Evolutionary conservation across 2,329 filamentous ascomycete genomes (phyloP), one percentile per base, ranked within the genome.

Genomic region (Aureobasidium sp.): DNA sequence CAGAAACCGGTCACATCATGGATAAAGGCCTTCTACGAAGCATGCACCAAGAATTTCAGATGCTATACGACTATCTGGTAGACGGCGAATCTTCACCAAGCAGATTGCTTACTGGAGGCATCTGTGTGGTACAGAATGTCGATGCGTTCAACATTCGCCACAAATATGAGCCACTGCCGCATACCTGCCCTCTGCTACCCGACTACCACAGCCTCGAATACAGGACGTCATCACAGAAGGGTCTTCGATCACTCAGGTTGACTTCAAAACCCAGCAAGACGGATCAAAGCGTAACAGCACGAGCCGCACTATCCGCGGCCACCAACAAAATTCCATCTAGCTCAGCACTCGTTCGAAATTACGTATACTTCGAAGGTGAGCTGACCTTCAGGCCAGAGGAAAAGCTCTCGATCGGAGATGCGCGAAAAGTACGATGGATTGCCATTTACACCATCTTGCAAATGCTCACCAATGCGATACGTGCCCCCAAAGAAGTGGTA

Each of bases 371-470:
- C 61, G 90, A 94, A 68, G 82, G 84, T 58, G 79, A 84, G 7
- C 79, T 78, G 8, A 78, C 81, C 1, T 75, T 77, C 22, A 85
- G 81, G 64, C 75, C 76, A 0, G 82, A 87, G 62, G 84, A 82
- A 62, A 85, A 83, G 68, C 70, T 87, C 0, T 81, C 82, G 0
- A 74, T 84, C 12, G 77, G 81, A 9, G 89, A 93, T 65, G 88
- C 84, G 1, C 84, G 90, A 44, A 92, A 91, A 72, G 82, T 91
- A 17, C 81, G 89, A 42, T 94, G 89, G 89, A 82, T 92, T 33
- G 70, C 92, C 39, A 81, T 93, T 7, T 93, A 93, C 68, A 81
- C 85, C 19, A 81, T 85, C 3, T 81, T 90, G 62, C 90, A 94
- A 70, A 86, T 85, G n/a, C 79, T 94, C 1, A 80, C 82, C 11